These are phyloP conservation scores for Coprinopsis marcescibilis DNA, from an alignment of 768 basidiomycete genomes.

Conservation along the genomic window DNA sequence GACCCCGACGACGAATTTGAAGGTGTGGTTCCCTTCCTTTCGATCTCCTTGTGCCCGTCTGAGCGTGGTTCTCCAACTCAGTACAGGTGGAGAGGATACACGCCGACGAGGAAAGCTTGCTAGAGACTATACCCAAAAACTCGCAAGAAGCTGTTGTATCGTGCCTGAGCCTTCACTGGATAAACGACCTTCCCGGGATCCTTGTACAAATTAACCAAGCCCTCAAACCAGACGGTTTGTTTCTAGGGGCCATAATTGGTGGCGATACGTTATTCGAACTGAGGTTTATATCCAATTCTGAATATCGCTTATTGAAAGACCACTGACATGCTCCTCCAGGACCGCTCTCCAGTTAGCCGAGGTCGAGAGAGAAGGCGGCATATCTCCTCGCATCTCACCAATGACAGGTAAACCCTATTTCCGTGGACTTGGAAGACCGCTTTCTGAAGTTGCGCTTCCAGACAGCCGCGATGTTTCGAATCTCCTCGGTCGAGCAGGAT, in stretches of 20 bases:
- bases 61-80: constrained; percentile 25
- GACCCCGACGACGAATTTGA: constrained; percentile 79
- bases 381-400: constrained; percentile 94
- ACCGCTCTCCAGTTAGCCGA: constrained; percentile 93
- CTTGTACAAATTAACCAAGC: constrained; percentile 83
- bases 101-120: constrained; percentile 78
- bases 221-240: constrained; percentile 86
- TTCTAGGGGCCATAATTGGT: constrained; percentile 91
- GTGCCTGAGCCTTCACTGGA: constrained; percentile 91
- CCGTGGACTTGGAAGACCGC: neutral
- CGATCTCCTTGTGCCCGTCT: constrained; percentile 2
- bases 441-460: constrained; percentile 21
- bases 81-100: constrained; percentile 75
- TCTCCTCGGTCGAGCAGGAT: constrained; percentile 87
- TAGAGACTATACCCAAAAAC: constrained; percentile 56
- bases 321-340: constrained; percentile 34
- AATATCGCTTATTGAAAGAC: constrained; percentile 1
- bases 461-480: constrained; percentile 93
- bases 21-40: constrained; percentile 38
- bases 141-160: constrained; percentile 92
- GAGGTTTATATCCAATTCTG: constrained; percentile 35
- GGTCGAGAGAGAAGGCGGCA: constrained; percentile 89
- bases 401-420: constrained; percentile 73
- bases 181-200: constrained; percentile 91
- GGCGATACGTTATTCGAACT: constrained; percentile 96